Base-by-base conservation (phyloP, 805 yeast genomes). In the Yarrowia keelungensis region DNA sequence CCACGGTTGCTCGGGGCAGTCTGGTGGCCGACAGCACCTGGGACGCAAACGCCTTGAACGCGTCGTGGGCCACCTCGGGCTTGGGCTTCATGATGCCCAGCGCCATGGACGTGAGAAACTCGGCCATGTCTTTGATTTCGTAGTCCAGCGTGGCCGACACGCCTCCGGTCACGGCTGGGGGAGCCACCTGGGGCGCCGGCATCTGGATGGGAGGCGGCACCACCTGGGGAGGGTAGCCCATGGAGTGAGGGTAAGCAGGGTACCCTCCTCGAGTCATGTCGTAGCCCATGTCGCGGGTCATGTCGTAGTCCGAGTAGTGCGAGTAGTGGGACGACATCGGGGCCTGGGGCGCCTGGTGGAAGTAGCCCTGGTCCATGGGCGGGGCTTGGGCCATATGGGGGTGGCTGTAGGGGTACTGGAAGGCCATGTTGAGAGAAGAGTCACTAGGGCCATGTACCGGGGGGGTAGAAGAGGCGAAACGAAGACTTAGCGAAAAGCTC, bases 11-110 rank as follows among this genome's bases (percentile, higher is more conserved):
- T 72, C 88, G 85, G 39, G 98, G 97, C 73, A 94, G 81, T 72
- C 98, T 86, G 4, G 98, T 95, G 12, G 97, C 96, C 69, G 88
- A 84, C 70, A 94, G 81, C 2, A 94, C 93, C 49, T 89, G 85
- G 68, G 84, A 82, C 19, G 91, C 81, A 71, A 86, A 86, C 70
- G 81, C 80, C 73, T 84, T 86, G 77, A 90, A 65, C 56, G 54
- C 45, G 61, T 65, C 51, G 43, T 42, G 89, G 50, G 84, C 81
- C 19, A 49, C 53, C 51, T 76, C 76, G 26, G 84, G 72, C n/a
- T 88, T 79, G 45, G 36, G 32, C 70, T 69, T 79, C 81, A 71
- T 80, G 73, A 74, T 76, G 39, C 91, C 89, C 72, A 83, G 88
- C 14, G 90, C 83, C 77, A 91, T 85, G 83, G 92, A 86, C 64